Percentiles rank a stretch among this genome's conserved stretches.
Evolutionary conservation across 139 green algal genomes (phyloP).

Genomic region (Raphidocelis subcapitata): DNA sequence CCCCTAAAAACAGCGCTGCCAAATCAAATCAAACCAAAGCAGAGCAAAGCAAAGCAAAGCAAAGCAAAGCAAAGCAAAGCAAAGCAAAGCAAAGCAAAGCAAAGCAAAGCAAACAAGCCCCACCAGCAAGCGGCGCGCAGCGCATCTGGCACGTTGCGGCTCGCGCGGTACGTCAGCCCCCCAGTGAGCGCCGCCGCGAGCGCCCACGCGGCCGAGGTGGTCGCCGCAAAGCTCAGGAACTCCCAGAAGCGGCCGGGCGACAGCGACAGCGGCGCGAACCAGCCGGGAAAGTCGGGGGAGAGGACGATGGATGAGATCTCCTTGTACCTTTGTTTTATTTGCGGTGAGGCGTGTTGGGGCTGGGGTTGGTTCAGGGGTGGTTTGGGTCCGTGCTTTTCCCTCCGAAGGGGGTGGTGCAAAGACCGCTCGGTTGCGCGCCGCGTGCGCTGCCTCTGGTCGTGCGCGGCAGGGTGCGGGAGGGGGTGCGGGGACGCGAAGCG

Average conservation of each 20-base stretch:
- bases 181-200: conserved; percentile 34
- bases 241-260: conserved; percentile 63
- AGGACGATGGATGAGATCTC: conserved; percentile 63
- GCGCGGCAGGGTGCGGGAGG: too few relatives aligned
- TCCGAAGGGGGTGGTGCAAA: too few relatives aligned
- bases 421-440: too few relatives aligned
- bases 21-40: too few relatives aligned
- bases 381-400: too few relatives aligned
- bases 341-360: not conserved
- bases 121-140: conserved; percentile 25
- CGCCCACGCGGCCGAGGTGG: conserved; percentile 34
- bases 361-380: not conserved
- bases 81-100: too few relatives aligned
- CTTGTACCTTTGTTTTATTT: conserved; percentile 3
- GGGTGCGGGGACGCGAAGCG: too few relatives aligned
- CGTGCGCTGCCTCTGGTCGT: too few relatives aligned
- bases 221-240: conserved; percentile 53
- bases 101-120: too few relatives aligned
- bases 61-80: too few relatives aligned
- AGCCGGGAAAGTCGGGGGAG: conserved; percentile 59
- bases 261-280: conserved; percentile 66
- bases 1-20: too few relatives aligned
- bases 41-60: too few relatives aligned
- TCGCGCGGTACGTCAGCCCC: conserved; percentile 41
- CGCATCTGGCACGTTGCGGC: conserved; percentile 41